Percentiles rank a stretch among this genome's conserved stretches.
These are phyloP conservation scores for Hysterium pulicare DNA, from an alignment of 2,329 filamentous ascomycete genomes.

Conservation along the genomic window DNA sequence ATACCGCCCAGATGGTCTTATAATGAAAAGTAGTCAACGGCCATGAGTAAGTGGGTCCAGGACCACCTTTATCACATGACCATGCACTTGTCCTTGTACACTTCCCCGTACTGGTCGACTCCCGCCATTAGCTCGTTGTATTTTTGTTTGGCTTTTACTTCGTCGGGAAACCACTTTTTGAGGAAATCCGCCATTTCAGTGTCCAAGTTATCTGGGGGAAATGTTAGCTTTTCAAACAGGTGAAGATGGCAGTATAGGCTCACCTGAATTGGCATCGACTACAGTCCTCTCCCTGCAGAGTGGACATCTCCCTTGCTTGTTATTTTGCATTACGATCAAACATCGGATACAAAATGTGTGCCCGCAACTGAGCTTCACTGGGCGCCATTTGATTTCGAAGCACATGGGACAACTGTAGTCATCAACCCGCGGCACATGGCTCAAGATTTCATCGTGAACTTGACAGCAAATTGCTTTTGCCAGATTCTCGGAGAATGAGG, in stretches of 20 bases:
- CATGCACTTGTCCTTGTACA: slow-evolving; percentile 58
- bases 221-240: neutral
- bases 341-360: slow-evolving; percentile 85
- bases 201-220: slow-evolving; percentile 63
- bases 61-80: slow-evolving; percentile 59
- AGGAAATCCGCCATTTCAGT: slow-evolving; percentile 64
- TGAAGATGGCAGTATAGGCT: slow-evolving; percentile 32
- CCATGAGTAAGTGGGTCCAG: too few species aligned
- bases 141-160: slow-evolving; percentile 57
- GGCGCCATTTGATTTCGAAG: slow-evolving; percentile 74
- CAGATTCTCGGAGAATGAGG: slow-evolving; percentile 61
- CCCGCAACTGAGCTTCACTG: slow-evolving; percentile 70
- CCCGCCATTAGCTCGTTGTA: slow-evolving; percentile 75
- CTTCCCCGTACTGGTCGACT: slow-evolving; percentile 66
- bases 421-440: slow-evolving; percentile 74
- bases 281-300: slow-evolving; percentile 72
- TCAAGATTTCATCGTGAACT: slow-evolving; percentile 68
- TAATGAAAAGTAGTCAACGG: too few species aligned
- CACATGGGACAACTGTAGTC: slow-evolving; percentile 83
- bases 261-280: slow-evolving; percentile 64
- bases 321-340: slow-evolving; percentile 73
- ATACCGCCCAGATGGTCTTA: too few species aligned
- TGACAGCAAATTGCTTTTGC: slow-evolving; percentile 73
- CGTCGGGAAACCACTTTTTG: slow-evolving; percentile 73
- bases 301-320: slow-evolving; percentile 66